These are phyloP conservation scores for Vitis labrusca DNA, from an alignment of 164 flowering plant genomes.

Conservation along the genomic window DNA sequence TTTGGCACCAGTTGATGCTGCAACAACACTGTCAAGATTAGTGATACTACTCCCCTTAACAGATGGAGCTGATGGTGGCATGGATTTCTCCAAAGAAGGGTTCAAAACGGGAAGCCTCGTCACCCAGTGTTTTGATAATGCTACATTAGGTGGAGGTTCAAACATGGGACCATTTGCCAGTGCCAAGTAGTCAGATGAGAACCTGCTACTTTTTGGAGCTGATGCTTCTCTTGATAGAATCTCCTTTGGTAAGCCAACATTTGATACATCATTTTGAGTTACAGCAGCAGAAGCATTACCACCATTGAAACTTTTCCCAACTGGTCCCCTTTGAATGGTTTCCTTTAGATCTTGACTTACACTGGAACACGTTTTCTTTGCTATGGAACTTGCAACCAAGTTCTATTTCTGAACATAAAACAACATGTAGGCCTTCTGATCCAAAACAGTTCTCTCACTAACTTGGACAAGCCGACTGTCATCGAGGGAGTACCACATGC, in stretches of 20 bases:
- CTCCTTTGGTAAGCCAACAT: constrained; percentile 14
- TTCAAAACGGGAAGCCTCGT: constrained; percentile 11
- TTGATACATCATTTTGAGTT: constrained; percentile 8
- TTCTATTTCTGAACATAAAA: constrained; percentile 69
- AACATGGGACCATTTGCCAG: constrained; percentile 7
- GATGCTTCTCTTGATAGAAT: constrained; percentile 18
- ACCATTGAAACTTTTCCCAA: background rate
- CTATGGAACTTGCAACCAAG: constrained; percentile 16
- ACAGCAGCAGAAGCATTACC: constrained; percentile 17
- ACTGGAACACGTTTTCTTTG: constrained; percentile 20
- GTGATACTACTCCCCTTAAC: constrained; percentile 4
- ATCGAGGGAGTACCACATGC: constrained; percentile 91
- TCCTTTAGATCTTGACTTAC: constrained; percentile 20
- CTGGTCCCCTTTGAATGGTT: constrained; percentile 20
- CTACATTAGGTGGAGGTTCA: constrained; percentile 13
- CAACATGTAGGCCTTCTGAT: constrained; percentile 96
- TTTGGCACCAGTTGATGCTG: no score
- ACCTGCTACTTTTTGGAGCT: constrained; percentile 10
- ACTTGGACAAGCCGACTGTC: constrained; percentile 91
- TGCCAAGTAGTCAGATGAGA: constrained; percentile 3
- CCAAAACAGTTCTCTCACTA: constrained; percentile 64
- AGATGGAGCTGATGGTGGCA: constrained; percentile 9
- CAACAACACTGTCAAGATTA: constrained; percentile 1
- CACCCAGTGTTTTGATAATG: constrained; percentile 3
- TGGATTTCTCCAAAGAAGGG: background rate